Conservation (phyloP, 176 grass and related monocot species). For the Aegilops tauschii region DNA sequence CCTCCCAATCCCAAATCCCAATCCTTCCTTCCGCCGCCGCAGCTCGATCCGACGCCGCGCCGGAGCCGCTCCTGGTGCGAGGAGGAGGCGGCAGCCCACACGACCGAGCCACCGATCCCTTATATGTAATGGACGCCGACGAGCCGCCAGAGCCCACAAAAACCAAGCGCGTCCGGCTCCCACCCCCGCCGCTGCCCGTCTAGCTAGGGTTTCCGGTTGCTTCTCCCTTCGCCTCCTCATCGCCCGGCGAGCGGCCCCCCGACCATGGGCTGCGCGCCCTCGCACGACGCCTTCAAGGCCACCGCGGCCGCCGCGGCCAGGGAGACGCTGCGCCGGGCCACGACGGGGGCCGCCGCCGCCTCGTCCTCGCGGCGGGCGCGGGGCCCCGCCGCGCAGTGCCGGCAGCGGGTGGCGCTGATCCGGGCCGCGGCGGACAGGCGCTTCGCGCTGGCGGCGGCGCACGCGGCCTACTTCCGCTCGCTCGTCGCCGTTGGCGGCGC, state of each 20-base stretch:
- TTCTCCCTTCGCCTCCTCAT: too few relatives aligned
- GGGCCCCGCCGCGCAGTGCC: constrained; percentile 52
- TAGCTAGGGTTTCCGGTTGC: too few relatives aligned
- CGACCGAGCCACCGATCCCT: too few relatives aligned
- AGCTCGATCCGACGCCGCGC: neutral
- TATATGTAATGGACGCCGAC: constrained; percentile 43
- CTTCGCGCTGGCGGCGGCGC: constrained; percentile 62
- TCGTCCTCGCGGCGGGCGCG: neutral
- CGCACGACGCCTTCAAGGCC: constrained; percentile 36
- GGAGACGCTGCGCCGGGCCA: neutral
- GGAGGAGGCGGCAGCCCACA: neutral
- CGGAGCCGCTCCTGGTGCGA: neutral
- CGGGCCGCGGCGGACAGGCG: constrained; percentile 45
- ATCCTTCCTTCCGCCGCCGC: neutral
- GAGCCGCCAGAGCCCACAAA: constrained; percentile 31
- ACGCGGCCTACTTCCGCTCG: constrained; percentile 75
- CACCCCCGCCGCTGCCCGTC: too few relatives aligned
- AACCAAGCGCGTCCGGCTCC: too few relatives aligned
- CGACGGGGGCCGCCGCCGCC: neutral
- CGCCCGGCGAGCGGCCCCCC: too few relatives aligned
- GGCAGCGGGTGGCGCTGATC: constrained; percentile 68
- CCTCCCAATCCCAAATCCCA: neutral
- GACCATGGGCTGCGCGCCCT: constrained; percentile 57
- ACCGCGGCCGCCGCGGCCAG: neutral
- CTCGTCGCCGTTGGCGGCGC: constrained; percentile 59